Evolutionary conservation across 2,329 filamentous ascomycete species (phyloP), one percentile per base, ranked within the genome.

Genomic region (Aspergillus sp.): DNA sequence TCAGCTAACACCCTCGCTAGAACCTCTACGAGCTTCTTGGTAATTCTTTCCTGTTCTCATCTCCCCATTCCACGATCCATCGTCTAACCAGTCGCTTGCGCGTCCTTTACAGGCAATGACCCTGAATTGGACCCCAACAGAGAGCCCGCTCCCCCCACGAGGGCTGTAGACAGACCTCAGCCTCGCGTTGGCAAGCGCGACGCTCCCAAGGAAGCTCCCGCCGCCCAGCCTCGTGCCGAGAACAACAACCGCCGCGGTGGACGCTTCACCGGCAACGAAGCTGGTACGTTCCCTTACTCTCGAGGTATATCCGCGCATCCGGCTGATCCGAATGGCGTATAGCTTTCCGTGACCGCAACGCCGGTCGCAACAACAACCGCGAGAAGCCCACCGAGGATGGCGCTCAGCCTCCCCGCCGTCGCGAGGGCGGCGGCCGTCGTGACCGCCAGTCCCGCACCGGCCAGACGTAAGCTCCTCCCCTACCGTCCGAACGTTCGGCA

Each of bases 11-110:
- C 56, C 61, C 44, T 45, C 23, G 29, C 50, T 47, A 97, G 94
- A 99, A 99, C 85, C 87, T 89, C 73, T 97, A 89, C 85, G 93
- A 94, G 85, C 88, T 96, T 81, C 91, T 99, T 84, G 93, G 94
- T 97, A 96, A 64, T 64, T 64, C 62, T 61, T 53, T 51, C 58
- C 59, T 62, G 62, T 62, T 45, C 46, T 56, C 62, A 32, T 34
- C 56, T 50, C 50, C 43, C 19, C 14, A 56, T 43, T 47, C 45
- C 48, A 53, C 46, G 47, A 52, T 60, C 59, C 49, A 60, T 60
- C 25, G 25, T 59, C 65, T 68, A 67, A 67, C 58, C 40, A 60
- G 20, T 50, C 49, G 48, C 52, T 77, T 62, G 56, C 58, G 56
- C n/a, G 46, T 54, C 54, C 46, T 58, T 54, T 60, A 63, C 73